These are phyloP conservation scores for Fusarium albidum DNA, from an alignment of 2,329 filamentous ascomycete species.

Conservation along the genomic window DNA sequence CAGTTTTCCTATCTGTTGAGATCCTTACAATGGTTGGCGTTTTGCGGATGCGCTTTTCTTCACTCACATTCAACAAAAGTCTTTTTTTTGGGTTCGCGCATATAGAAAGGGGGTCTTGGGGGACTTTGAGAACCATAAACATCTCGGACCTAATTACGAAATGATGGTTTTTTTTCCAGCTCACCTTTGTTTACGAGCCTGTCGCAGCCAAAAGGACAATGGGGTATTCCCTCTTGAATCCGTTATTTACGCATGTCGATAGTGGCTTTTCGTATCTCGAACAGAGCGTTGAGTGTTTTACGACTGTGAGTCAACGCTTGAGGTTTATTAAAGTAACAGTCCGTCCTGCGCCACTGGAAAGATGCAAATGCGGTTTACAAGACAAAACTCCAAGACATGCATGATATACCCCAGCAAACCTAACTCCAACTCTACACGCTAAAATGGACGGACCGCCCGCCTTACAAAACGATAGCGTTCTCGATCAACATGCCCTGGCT, in stretches of 20 bases:
- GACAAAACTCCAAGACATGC: constrained; percentile 37
- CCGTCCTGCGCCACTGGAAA: constrained; percentile 4
- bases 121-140: constrained; percentile 38
- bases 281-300: background rate
- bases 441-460: no score
- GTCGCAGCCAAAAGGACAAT: background rate
- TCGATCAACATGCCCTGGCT: constrained; percentile 81
- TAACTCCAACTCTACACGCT: background rate
- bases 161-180: constrained; percentile 7
- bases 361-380: constrained; percentile 14
- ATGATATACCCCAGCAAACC: constrained; percentile 12
- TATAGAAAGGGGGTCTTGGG: constrained; percentile 38
- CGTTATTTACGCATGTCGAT: background rate
- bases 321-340: background rate
- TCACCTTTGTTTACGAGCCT: background rate
- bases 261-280: background rate
- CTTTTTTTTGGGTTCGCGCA: constrained; percentile 31
- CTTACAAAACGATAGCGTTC: constrained; percentile 73
- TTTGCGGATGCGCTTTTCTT: constrained; percentile 35
- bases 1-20: constrained; percentile 31
- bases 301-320: background rate
- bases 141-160: constrained; percentile 34
- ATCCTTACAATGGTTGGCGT: constrained; percentile 40
- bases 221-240: background rate
- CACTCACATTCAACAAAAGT: constrained; percentile 38